These are phyloP conservation scores for Alternaria rosae DNA, from an alignment of 2,329 filamentous ascomycete genomes.

Conservation along the genomic window DNA sequence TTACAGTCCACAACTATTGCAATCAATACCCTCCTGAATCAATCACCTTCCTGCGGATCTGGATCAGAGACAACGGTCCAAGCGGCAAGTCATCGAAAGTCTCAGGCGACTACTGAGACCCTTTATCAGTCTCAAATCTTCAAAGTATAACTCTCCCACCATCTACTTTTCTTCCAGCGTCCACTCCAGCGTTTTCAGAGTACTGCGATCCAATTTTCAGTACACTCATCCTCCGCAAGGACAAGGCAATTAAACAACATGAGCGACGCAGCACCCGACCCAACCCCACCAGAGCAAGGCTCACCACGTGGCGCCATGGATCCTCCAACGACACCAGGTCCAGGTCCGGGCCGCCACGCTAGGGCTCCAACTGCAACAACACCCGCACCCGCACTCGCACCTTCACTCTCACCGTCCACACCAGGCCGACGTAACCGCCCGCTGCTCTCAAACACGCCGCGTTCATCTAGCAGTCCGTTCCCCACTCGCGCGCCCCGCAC, in stretches of 20 bases:
- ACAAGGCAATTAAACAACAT: background rate
- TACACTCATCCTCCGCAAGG: background rate
- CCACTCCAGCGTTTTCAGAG: background rate
- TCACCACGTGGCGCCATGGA: background rate
- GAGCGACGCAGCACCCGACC: background rate
- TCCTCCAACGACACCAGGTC: constrained; percentile 4
- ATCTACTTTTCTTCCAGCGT: background rate
- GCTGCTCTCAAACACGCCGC: background rate
- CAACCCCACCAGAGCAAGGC: background rate
- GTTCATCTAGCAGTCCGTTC: constrained; percentile 1
- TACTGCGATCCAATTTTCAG: background rate
- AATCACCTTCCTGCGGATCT: background rate
- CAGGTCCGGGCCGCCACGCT: background rate
- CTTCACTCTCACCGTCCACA: background rate
- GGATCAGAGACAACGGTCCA: background rate
- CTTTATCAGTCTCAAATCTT: background rate
- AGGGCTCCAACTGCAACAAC: background rate
- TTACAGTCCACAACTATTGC: background rate
- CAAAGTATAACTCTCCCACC: background rate
- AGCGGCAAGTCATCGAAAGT: background rate
- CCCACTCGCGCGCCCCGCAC: constrained; percentile 16
- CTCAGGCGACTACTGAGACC: background rate
- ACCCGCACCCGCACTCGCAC: background rate
- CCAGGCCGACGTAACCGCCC: background rate
- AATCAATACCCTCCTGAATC: background rate